Conservation (phyloP, 805 yeast species). For the Lipomyces sp. region DNA sequence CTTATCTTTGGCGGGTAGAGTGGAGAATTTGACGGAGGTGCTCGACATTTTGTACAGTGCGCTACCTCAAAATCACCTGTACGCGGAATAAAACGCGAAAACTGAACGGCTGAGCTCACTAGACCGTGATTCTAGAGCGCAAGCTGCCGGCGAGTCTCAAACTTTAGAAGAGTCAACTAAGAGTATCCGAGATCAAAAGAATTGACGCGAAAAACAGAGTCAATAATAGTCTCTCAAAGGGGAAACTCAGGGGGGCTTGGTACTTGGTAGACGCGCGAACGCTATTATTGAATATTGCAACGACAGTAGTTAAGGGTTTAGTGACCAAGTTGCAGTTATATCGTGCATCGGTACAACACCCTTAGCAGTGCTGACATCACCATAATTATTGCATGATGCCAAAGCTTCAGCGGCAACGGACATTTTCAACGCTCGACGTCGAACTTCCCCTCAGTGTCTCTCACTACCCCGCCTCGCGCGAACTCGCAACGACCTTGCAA, state of each 20-base stretch:
- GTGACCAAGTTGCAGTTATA: neutral
- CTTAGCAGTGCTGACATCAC: neutral
- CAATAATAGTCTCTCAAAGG: neutral
- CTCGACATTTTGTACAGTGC: conserved; percentile 9
- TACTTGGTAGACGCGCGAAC: neutral
- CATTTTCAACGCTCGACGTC: neutral
- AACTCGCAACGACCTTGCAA: neutral
- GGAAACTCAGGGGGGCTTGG: neutral
- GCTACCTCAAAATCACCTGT: neutral
- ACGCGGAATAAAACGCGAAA: neutral
- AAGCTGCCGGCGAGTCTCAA: neutral
- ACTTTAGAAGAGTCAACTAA: neutral
- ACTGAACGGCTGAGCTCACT: neutral
- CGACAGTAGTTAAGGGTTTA: neutral
- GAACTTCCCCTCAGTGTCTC: neutral
- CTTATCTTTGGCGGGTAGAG: conserved; percentile 30
- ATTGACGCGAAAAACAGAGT: neutral
- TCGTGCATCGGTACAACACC: neutral
- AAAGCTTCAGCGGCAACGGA: neutral
- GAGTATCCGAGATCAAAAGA: neutral
- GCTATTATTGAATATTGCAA: no score
- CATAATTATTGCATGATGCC: neutral
- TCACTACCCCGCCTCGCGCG: neutral
- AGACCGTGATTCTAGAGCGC: neutral
- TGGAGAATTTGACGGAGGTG: conserved; percentile 23